Percentiles rank a stretch among this genome's conserved stretches.
Conservation (phyloP, 176 grass and related monocot genomes). For the Ensete ventricosum region DNA sequence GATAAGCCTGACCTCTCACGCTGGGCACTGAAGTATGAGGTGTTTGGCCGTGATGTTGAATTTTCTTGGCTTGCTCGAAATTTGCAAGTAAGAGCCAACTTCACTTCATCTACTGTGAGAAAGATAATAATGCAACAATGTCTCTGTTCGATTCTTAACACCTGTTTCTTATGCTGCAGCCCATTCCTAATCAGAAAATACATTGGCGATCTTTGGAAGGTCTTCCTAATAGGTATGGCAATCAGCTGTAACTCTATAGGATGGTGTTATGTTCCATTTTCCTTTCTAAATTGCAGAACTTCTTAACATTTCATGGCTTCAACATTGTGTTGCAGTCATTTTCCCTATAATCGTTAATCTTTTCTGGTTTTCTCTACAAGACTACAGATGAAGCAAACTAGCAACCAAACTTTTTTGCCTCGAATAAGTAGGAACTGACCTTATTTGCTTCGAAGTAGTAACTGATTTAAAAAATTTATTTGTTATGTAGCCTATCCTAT, state of each 20-base stretch:
- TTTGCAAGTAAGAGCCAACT: constrained; percentile 30
- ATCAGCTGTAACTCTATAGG: neutral
- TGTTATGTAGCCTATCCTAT: neutral
- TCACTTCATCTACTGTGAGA: neutral
- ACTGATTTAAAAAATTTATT: neutral
- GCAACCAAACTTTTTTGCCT: too few relatives aligned
- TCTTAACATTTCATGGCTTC: neutral
- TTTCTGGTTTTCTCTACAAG: neutral
- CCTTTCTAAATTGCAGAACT: neutral
- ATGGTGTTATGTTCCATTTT: neutral
- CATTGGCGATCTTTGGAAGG: constrained; percentile 98
- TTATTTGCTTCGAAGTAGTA: neutral
- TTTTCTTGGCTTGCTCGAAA: constrained; percentile 97
- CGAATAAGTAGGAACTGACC: too few relatives aligned
- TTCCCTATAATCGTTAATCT: neutral
- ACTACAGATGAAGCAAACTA: neutral
- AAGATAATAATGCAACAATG: neutral
- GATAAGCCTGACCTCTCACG: constrained; percentile 87
- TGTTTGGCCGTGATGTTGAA: constrained; percentile 69
- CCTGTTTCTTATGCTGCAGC: constrained; percentile 41
- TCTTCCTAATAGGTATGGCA: constrained; percentile 69
- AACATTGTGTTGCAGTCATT: too few relatives aligned
- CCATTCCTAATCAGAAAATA: constrained; percentile 92
- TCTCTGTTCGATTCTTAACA: constrained; percentile 4
- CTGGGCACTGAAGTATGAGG: constrained; percentile 75